A percentile compares a stretch with the other conserved stretches of the same genome.
phyloP scores from a whole-genome alignment of 2,329 filamentous ascomycete genomes.

The Albophoma yamanashiensis region DNA sequence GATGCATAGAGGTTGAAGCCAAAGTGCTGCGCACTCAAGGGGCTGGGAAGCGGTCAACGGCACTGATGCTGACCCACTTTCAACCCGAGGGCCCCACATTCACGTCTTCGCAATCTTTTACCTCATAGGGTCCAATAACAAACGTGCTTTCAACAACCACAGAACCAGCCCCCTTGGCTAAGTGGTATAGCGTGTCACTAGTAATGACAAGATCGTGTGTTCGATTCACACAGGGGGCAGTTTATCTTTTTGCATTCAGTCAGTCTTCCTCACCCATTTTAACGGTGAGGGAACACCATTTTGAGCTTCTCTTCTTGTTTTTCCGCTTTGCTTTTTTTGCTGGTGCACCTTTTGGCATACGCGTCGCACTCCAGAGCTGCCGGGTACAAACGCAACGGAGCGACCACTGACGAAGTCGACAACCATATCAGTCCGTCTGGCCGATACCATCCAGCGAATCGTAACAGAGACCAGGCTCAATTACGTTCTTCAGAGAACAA shows the following conservation, averaged over 20 bases:
- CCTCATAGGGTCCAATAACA: not conserved
- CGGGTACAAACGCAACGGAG: too few species aligned
- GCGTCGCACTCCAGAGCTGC: too few species aligned
- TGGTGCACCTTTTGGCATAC: too few species aligned
- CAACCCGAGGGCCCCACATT: not conserved
- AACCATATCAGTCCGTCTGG: too few species aligned
- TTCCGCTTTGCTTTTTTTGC: not conserved
- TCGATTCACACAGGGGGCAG: conserved; percentile 18
- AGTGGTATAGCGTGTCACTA: conserved; percentile 21
- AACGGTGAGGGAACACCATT: not conserved
- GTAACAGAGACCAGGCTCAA: too few species aligned
- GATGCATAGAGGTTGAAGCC: too few species aligned
- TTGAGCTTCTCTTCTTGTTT: not conserved
- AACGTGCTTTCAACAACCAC: not conserved
- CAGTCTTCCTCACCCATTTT: not conserved
- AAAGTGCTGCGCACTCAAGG: too few species aligned
- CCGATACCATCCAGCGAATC: too few species aligned
- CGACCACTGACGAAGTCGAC: too few species aligned
- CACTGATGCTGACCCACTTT: too few species aligned
- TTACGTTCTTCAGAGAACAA: not conserved
- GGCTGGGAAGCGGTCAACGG: too few species aligned
- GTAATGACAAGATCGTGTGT: conserved; percentile 20
- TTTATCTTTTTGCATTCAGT: conserved; percentile 2
- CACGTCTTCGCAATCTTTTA: fast-evolving
- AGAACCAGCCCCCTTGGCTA: conserved; percentile 14